Conservation (phyloP, 2,329 filamentous ascomycete genomes). For the Clonostachys rosea region DNA sequence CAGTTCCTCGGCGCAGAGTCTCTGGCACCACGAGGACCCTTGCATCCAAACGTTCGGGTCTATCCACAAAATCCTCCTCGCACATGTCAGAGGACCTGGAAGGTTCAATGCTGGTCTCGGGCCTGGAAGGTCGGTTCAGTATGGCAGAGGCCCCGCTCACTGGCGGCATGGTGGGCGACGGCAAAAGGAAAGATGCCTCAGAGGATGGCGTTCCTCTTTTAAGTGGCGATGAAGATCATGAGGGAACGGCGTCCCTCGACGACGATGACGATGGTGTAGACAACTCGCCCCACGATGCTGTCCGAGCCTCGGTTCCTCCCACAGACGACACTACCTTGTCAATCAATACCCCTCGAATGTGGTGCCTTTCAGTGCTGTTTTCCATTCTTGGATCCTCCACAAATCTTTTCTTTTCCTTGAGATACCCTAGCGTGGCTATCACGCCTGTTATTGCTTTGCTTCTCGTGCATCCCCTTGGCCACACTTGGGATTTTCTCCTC, state of each 20-base stretch:
- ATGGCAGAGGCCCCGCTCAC: constrained; percentile 42
- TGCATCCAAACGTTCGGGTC: constrained; percentile 20
- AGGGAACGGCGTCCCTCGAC: constrained; percentile 2
- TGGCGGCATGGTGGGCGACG: constrained; percentile 36
- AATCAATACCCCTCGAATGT: constrained; percentile 86
- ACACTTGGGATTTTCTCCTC: constrained; percentile 70
- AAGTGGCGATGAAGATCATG: constrained; percentile 17
- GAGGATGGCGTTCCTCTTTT: constrained; percentile 25
- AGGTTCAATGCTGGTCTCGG: constrained; percentile 43
- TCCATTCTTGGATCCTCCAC: constrained; percentile 77
- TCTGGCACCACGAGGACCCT: constrained; percentile 24
- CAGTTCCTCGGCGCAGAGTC: constrained; percentile 20
- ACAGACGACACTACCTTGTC: constrained; percentile 74
- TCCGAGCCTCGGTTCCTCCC: constrained; percentile 73
- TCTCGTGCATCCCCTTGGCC: constrained; percentile 78
- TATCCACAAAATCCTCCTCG: constrained; percentile 23
- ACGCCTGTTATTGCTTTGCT: constrained; percentile 84
- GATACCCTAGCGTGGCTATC: constrained; percentile 87
- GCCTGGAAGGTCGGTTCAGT: constrained; percentile 48
- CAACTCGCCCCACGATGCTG: constrained; percentile 73
- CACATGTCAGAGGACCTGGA: constrained; percentile 44
- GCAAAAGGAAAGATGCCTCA: constrained; percentile 30
- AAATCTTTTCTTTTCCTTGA: constrained; percentile 83
- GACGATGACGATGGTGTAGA: constrained; percentile 35
- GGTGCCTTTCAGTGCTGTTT: constrained; percentile 75